These are phyloP conservation scores for Botrytis pseudocinerea DNA, from an alignment of 2,329 filamentous ascomycete genomes.

Conservation along the genomic window DNA sequence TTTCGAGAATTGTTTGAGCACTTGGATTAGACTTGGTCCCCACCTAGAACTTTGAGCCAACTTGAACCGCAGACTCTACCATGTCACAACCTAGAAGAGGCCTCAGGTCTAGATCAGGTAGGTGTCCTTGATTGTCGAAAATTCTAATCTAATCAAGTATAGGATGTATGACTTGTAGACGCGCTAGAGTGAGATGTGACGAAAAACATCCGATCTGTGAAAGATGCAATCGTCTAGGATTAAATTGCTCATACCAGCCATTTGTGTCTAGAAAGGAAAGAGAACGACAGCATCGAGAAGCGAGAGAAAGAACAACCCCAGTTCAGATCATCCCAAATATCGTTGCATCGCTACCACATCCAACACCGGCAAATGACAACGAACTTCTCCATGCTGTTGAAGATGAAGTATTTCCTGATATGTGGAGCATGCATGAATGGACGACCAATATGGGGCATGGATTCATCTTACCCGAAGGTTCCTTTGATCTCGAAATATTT, in stretches of 20 bases:
- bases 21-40: neutral
- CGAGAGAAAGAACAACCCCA: neutral
- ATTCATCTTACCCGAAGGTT: neutral
- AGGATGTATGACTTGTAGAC: conserved; percentile 20
- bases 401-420: neutral
- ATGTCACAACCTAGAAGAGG: neutral
- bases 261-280: neutral
- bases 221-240: neutral
- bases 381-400: neutral
- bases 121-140: neutral
- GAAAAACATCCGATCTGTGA: conserved; percentile 17
- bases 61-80: neutral
- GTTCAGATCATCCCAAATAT: neutral
- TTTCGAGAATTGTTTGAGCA: neutral
- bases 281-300: conserved; percentile 1
- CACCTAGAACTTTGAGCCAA: neutral
- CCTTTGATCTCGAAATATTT: neutral
- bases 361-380: neutral
- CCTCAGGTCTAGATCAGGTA: conserved; percentile 7
- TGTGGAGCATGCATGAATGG: conserved; percentile 11
- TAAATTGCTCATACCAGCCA: neutral
- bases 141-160: neutral
- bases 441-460: neutral
- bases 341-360: neutral
- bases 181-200: conserved; percentile 15